A percentile compares a stretch with the other conserved stretches of the same genome.
phyloP scores from a whole-genome alignment of 495 filamentous ascomycete genomes.

The Aspergillus biplanus region DNA sequence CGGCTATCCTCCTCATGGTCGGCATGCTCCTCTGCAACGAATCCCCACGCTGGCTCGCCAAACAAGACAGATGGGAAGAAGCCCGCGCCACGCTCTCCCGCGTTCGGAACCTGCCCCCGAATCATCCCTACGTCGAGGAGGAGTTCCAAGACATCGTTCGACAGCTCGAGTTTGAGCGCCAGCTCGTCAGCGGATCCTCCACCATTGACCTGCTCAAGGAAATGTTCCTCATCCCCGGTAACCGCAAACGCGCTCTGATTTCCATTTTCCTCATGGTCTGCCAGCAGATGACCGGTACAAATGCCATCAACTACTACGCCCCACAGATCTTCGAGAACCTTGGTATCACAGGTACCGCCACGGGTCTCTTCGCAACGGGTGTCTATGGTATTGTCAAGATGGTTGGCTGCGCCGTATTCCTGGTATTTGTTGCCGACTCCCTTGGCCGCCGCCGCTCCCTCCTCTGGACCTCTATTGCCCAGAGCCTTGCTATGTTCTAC shows the following conservation, averaged over 20 bases:
- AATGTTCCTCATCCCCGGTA: conserved; percentile 50
- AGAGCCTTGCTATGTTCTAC: conserved; percentile 75
- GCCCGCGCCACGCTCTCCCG: conserved; percentile 47
- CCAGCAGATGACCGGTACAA: conserved; percentile 58
- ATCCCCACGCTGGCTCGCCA: conserved; percentile 60
- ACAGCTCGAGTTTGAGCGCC: conserved; percentile 71
- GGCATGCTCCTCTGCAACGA: conserved; percentile 57
- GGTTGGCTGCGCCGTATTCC: conserved; percentile 61
- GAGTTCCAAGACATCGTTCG: conserved; percentile 70
- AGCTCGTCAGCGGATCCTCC: conserved; percentile 60
- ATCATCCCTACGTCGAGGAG: conserved; percentile 40
- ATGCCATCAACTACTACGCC: conserved; percentile 55
- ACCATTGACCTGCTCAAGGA: conserved; percentile 55
- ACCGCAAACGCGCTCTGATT: conserved; percentile 47
- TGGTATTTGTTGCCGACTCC: conserved; percentile 72
- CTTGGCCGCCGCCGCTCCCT: conserved; percentile 72
- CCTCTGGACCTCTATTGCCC: conserved; percentile 73
- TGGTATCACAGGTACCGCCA: conserved; percentile 49
- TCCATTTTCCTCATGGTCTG: conserved; percentile 54
- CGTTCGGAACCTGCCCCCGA: conserved; percentile 45
- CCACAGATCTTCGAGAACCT: conserved; percentile 66
- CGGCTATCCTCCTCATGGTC: conserved; percentile 51
- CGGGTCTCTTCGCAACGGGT: conserved; percentile 56
- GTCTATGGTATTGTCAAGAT: conserved; percentile 60
- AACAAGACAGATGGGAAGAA: conserved; percentile 47